A percentile compares a stretch with the other conserved stretches of the same genome.
Evolutionary conservation across 257 asterid genomes (phyloP).

Genomic region (Nyctanthes arbortristis): DNA sequence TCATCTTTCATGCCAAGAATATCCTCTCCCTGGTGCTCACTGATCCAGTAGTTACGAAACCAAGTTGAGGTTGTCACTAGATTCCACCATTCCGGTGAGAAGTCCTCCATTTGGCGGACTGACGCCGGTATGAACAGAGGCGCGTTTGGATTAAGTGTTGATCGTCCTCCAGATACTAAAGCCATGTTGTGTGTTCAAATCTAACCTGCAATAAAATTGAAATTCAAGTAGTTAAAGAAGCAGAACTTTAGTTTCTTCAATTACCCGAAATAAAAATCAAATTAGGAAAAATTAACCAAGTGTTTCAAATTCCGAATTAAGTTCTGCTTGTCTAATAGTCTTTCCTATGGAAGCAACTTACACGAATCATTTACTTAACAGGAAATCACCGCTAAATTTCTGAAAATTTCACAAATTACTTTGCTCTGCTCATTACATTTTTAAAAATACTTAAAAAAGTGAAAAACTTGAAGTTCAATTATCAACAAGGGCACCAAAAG

Average conservation of each 20-base stretch:
- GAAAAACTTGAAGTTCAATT: no score
- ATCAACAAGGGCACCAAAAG: neutral
- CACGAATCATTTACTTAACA: neutral
- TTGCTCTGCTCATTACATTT: neutral
- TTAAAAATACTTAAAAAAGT: no score
- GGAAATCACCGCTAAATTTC: neutral
- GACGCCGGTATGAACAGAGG: conserved; percentile 77
- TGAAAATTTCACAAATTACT: neutral
- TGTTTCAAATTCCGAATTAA: neutral
- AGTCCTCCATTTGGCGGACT: conserved; percentile 86
- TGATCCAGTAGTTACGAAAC: conserved; percentile 84
- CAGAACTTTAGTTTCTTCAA: neutral
- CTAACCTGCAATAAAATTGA: conserved; percentile 22
- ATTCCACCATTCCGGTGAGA: conserved; percentile 95
- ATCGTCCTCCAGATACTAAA: conserved; percentile 73
- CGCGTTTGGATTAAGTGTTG: conserved; percentile 81
- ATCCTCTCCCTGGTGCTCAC: conserved; percentile 67
- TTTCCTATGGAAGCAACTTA: neutral
- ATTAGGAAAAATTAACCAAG: neutral
- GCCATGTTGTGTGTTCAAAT: conserved; percentile 51
- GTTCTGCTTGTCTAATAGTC: neutral
- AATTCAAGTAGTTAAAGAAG: no score
- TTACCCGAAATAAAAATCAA: neutral
- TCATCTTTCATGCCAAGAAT: conserved; percentile 33
- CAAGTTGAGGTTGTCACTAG: conserved; percentile 78